Evolutionary conservation across 305 asterid genomes (phyloP).

Genomic region (Withania somnifera): DNA sequence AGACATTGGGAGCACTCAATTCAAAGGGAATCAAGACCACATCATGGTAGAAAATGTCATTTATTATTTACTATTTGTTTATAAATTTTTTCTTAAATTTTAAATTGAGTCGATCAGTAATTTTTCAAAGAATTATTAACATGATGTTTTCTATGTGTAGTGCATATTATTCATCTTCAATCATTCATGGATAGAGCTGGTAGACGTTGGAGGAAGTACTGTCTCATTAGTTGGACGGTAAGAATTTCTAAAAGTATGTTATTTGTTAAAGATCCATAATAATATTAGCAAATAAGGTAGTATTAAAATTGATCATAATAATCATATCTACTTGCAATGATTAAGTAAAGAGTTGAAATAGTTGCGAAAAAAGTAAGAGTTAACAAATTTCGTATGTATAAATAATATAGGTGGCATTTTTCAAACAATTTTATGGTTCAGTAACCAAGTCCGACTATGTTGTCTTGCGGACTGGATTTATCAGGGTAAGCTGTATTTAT

Average conservation of each 20-base stretch:
- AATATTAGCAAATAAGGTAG: not conserved
- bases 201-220: conserved; percentile 54
- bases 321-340: too few relatives aligned
- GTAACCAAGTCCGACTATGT: conserved; percentile 73
- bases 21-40: conserved; percentile 17
- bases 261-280: not conserved
- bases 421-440: conserved; percentile 80
- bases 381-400: not conserved
- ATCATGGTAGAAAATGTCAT: conserved; percentile 20
- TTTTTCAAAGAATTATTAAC: not conserved
- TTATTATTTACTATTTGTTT: not conserved
- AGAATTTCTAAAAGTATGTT: conserved; percentile 2
- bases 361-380: not conserved
- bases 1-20: conserved; percentile 62
- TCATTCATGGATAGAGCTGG: conserved; percentile 51
- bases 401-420: conserved; percentile 58
- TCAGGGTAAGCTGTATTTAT: conserved; percentile 31
- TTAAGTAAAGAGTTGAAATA: not conserved
- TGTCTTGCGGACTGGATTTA: conserved; percentile 68
- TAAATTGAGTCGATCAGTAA: not conserved
- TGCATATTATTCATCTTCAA: conserved; percentile 17
- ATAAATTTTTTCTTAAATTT: not conserved
- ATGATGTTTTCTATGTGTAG: not conserved
- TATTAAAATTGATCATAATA: not conserved
- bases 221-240: conserved; percentile 61